phyloP scores from a whole-genome alignment of 2,329 filamentous ascomycete genomes.

The Elsinoe fawcettii region DNA sequence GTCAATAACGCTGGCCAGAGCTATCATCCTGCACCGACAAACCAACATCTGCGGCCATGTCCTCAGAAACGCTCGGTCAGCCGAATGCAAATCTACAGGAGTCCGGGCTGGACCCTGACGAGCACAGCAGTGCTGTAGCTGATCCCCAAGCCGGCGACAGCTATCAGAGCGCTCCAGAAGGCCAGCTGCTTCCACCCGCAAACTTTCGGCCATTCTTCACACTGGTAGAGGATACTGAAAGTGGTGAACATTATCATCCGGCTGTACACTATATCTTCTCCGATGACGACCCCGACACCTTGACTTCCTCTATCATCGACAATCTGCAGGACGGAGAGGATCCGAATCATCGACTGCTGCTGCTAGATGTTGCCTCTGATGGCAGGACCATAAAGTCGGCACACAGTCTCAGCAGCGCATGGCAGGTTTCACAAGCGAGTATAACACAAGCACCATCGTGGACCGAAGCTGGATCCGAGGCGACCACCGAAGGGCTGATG shows the following conservation, averaged over 20 bases:
- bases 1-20: background rate
- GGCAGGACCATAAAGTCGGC: conserved; percentile 55
- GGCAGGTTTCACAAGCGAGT: conserved; percentile 54
- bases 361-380: conserved; percentile 46
- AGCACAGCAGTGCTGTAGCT: background rate
- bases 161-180: conserved; percentile 13
- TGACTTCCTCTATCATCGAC: conserved; percentile 51
- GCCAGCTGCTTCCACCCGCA: conserved; percentile 32
- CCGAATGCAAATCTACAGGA: background rate
- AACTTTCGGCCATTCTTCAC: conserved; percentile 78
- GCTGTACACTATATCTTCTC: conserved; percentile 86
- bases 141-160: background rate
- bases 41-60: background rate
- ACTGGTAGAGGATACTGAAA: conserved; percentile 68
- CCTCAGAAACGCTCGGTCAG: background rate
- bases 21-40: background rate
- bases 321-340: conserved; percentile 13
- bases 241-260: conserved; percentile 70
- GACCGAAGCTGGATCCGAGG: conserved; percentile 32
- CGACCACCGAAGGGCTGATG: conserved; percentile 45
- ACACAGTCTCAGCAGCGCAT: conserved; percentile 65
- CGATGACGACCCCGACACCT: conserved; percentile 75
- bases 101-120: background rate
- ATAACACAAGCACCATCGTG: conserved; percentile 57
- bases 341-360: conserved; percentile 47